A percentile compares a stretch with the other conserved stretches of the same genome.
Evolutionary conservation across 495 filamentous ascomycete species (phyloP).

Genomic region (Aspergillus homomorphus): DNA sequence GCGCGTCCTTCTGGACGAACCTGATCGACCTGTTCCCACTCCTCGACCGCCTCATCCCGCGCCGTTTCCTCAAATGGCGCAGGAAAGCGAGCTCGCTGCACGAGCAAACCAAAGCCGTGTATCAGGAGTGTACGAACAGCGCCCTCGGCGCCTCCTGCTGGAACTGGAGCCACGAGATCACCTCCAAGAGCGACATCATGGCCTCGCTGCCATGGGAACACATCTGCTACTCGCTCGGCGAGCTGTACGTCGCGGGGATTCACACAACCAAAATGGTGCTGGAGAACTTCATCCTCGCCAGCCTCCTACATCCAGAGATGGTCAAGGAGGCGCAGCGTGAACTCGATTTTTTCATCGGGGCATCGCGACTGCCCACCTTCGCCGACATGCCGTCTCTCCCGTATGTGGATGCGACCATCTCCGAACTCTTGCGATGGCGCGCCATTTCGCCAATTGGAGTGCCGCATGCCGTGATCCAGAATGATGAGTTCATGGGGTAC

Average conservation of each 20-base stretch:
- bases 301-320: conserved; percentile 35
- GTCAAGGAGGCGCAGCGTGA: conserved; percentile 49
- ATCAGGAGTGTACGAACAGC: neutral
- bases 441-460: conserved; percentile 37
- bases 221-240: conserved; percentile 31
- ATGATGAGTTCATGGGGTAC: conserved; percentile 45
- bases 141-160: conserved; percentile 5
- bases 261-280: conserved; percentile 33
- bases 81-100: neutral
- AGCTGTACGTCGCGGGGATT: conserved; percentile 35
- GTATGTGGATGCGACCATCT: conserved; percentile 32
- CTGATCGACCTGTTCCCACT: conserved; percentile 29
- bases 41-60: conserved; percentile 23
- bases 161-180: conserved; percentile 13
- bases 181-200: neutral
- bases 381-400: conserved; percentile 24
- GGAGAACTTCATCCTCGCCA: conserved; percentile 35
- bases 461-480: conserved; percentile 49
- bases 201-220: conserved; percentile 13
- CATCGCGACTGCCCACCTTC: conserved; percentile 16
- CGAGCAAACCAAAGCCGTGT: conserved; percentile 1
- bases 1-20: conserved; percentile 6
- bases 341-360: conserved; percentile 21
- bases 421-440: conserved; percentile 34
- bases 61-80: conserved; percentile 24